A percentile compares a stretch with the other conserved stretches of the same genome.
phyloP scores from a whole-genome alignment of 176 grass and related monocot genomes.

The Aegilops longissima region DNA sequence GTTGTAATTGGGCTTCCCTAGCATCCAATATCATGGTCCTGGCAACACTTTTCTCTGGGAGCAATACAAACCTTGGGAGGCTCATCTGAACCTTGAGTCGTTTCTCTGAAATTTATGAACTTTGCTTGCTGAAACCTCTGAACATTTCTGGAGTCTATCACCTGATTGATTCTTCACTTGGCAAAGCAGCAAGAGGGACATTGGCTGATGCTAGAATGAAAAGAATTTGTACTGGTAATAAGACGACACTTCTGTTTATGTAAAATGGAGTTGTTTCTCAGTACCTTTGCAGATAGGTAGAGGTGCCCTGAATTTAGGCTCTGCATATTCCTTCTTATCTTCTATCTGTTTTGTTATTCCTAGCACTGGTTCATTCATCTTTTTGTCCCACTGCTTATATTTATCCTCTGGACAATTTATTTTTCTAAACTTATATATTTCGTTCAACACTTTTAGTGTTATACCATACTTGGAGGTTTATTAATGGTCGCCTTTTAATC shows the following conservation, averaged over 20 bases:
- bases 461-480: background rate
- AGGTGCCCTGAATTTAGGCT: background rate
- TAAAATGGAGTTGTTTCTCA: background rate
- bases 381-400: background rate
- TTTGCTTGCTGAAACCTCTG: no score
- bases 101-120: no score
- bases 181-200: no score
- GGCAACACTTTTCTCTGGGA: no score
- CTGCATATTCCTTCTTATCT: background rate
- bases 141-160: no score
- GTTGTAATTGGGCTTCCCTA: no score
- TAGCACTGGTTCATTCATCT: background rate
- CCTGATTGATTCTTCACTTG: no score
- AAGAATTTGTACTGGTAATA: no score
- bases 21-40: no score
- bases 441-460: background rate
- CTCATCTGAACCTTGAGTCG: no score
- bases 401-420: background rate
- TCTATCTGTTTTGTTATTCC: background rate
- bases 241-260: background rate
- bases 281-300: background rate
- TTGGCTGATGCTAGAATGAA: no score
- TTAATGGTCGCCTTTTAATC: background rate
- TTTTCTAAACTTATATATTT: background rate
- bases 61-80: no score